Base-by-base conservation (phyloP, 163 green algal genomes). In the Chloromonas sp. region DNA sequence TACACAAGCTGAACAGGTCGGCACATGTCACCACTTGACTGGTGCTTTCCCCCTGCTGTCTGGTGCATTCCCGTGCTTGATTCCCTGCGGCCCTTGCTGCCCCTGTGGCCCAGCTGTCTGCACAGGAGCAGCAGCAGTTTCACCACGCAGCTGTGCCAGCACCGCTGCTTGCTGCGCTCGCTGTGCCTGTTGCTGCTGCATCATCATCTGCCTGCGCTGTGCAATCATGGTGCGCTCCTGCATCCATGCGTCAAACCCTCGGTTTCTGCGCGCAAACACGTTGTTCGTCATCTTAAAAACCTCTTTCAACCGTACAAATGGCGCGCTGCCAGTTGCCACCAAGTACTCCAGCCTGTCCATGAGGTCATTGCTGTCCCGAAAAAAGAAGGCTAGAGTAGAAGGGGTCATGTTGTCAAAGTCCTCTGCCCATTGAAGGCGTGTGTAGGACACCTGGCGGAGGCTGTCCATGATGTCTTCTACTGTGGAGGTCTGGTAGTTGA, bases 221-320 rank as follows among this genome's bases (percentile, higher is more conserved):
- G 36, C 36, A 36, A 36, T 36, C 36, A 36, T 36, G 36, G 36
- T 36, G 36, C 36, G 36, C 36, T 36, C 36, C 36, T 36, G 36
- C 36, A 66, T 61, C 76, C 76, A 77, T 15, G n/a, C 62, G 0
- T 61, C n/a, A 14, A 84, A 84, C 61, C 79, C 58, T 2, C 13
- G 71, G 60, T 83, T 36, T 57, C 83, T 82, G 8, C 86, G 86
- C 58, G 60, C 14, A 74, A 92, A 92, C 61, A 84, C 61, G 85
- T 89, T 92, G 81, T 88, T 90, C 78, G 71, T 86, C 15, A 78
- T 85, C 85, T 92, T 92, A 78, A 92, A 89, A 2, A 92, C 61
- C 60, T n/a, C 60, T n/a, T 77, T 76, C 1, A 82, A n/a, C 61
- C 14, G 14, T 0, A 66, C 57, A 36, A 60, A n/a, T 36, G 71